phyloP scores from a whole-genome alignment of 148 eudicot species.

The Hydrangea macrophylla region DNA sequence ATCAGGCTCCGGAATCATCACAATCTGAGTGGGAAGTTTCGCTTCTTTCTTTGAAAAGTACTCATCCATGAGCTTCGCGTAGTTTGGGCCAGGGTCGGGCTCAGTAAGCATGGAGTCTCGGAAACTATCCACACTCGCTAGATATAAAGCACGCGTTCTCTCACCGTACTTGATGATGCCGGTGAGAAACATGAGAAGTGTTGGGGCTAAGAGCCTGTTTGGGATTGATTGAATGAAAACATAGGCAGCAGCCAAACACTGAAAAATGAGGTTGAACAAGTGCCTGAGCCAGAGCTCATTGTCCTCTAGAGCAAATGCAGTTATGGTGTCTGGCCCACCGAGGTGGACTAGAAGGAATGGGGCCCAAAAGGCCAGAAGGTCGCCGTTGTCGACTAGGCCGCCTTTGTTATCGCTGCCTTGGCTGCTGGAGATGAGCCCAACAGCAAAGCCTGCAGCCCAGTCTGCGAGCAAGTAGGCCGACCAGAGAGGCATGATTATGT shows the following conservation, averaged over 20 bases:
- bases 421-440: conserved; percentile 38
- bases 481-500: conserved; percentile 31
- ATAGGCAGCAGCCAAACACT: conserved; percentile 23
- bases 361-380: conserved; percentile 37
- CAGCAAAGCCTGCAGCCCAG: conserved; percentile 28
- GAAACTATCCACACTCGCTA: conserved; percentile 28
- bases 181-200: conserved; percentile 17
- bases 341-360: conserved; percentile 37
- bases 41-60: conserved; percentile 29
- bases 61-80: conserved; percentile 43
- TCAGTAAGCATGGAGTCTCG: conserved; percentile 32
- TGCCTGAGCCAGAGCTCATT: conserved; percentile 48
- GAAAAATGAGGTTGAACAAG: conserved; percentile 29
- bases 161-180: conserved; percentile 35
- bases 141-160: conserved; percentile 27
- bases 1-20: conserved; percentile 29
- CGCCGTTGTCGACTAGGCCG: not conserved
- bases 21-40: conserved; percentile 26
- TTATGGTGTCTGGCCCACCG: conserved; percentile 41
- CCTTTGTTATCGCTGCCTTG: not conserved
- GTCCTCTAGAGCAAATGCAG: conserved; percentile 34
- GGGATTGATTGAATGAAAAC: conserved; percentile 29
- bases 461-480: conserved; percentile 41
- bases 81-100: conserved; percentile 45
- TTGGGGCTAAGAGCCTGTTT: conserved; percentile 22